Evolutionary conservation across 129 eudicot genomes (phyloP).

Genomic region (Chrysanthemum lavandulifolium): DNA sequence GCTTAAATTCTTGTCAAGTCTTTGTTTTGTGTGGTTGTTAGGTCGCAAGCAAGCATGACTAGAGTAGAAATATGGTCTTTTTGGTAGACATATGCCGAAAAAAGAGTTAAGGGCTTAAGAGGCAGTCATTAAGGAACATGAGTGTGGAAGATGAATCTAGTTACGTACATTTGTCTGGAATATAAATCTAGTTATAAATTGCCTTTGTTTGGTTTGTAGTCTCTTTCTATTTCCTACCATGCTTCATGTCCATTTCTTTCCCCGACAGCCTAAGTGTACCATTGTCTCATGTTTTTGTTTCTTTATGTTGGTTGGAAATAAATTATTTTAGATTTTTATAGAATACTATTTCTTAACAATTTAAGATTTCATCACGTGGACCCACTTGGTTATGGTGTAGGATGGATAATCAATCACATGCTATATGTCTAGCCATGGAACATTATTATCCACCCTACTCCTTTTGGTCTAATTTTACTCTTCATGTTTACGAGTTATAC

Average conservation of each 20-base stretch:
- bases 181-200: slow-evolving; percentile 22
- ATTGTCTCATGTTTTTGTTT: slow-evolving; percentile 59
- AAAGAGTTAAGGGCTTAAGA: not conserved
- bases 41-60: no score
- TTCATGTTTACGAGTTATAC: not conserved
- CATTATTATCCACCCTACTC: not conserved
- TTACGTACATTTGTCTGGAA: slow-evolving; percentile 8
- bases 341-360: not conserved
- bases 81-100: not conserved
- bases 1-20: not conserved
- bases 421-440: not conserved
- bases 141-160: slow-evolving; percentile 18
- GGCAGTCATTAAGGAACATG: slow-evolving; percentile 1
- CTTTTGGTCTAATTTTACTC: not conserved
- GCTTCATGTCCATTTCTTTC: slow-evolving; percentile 46
- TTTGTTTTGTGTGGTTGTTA: no score
- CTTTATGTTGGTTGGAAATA: slow-evolving; percentile 37
- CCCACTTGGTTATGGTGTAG: slow-evolving; percentile 21
- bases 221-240: slow-evolving; percentile 46
- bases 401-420: slow-evolving; percentile 21
- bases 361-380: slow-evolving; percentile 21
- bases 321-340: slow-evolving; percentile 6
- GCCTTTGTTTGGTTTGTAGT: slow-evolving; percentile 36
- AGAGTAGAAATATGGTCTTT: no score
- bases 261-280: slow-evolving; percentile 73